Percentiles rank a stretch among this genome's conserved stretches.
Conservation (phyloP, 768 basidiomycete genomes). For the Boletus barrowsii region DNA sequence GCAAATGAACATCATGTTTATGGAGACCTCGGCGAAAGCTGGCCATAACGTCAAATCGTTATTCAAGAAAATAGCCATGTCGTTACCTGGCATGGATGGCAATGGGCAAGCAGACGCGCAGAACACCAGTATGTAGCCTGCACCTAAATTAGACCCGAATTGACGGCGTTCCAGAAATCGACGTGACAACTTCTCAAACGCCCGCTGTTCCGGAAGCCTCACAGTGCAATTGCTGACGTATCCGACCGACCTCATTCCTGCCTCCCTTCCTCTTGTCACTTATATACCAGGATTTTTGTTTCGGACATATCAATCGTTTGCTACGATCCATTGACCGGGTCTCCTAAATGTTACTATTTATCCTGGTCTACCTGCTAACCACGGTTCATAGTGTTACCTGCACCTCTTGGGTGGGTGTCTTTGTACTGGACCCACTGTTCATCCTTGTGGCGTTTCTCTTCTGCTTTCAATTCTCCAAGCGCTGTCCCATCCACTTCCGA, state of each 20-base stretch:
- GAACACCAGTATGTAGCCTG: slow-evolving; percentile 41
- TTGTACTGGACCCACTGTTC: slow-evolving; percentile 91
- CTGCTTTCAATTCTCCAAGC: slow-evolving; percentile 63
- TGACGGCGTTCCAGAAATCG: slow-evolving; percentile 63
- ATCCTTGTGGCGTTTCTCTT: slow-evolving; percentile 78
- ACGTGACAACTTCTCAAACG: slow-evolving; percentile 72
- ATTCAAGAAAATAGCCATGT: slow-evolving; percentile 99
- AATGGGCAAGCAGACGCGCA: slow-evolving; percentile 58
- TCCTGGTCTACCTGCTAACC: slow-evolving; percentile 38
- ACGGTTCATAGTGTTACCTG: slow-evolving; percentile 97
- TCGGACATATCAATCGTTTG: slow-evolving; percentile 22
- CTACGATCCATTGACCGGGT: slow-evolving; percentile 9
- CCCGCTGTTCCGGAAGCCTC: slow-evolving; percentile 83
- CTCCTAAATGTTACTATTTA: slow-evolving; percentile 7
- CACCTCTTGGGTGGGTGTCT: slow-evolving; percentile 81
- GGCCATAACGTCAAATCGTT: slow-evolving; percentile 98
- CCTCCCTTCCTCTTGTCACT: slow-evolving; percentile 11
- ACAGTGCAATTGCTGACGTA: slow-evolving; percentile 70
- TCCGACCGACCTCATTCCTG: neutral
- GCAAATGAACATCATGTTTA: slow-evolving; percentile 93
- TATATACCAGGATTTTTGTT: slow-evolving; percentile 29
- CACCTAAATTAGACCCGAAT: slow-evolving; percentile 4
- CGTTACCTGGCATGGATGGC: slow-evolving; percentile 93
- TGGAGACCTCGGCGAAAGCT: slow-evolving; percentile 99
- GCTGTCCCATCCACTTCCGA: slow-evolving; percentile 81